These are phyloP conservation scores for Penicillium decumbens DNA, from an alignment of 2,329 filamentous ascomycete genomes.

Conservation along the genomic window DNA sequence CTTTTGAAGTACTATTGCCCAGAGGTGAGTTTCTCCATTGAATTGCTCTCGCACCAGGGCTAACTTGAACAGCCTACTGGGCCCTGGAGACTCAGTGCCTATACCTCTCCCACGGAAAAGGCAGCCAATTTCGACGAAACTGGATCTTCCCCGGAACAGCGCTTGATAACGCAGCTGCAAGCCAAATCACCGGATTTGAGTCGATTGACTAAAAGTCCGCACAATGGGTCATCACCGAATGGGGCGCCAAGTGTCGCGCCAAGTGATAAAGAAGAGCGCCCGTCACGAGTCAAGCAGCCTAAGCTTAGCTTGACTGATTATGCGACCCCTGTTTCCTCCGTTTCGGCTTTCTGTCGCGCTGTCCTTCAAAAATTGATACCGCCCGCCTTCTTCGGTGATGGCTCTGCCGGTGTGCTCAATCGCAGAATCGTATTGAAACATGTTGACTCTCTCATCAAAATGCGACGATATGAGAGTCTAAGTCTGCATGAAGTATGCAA, in stretches of 20 bases:
- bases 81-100: slow-evolving; percentile 22
- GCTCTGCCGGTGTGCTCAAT: slow-evolving; percentile 55
- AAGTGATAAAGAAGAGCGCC: slow-evolving; percentile 2
- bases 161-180: slow-evolving; percentile 25
- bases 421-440: slow-evolving; percentile 57
- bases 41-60: background rate
- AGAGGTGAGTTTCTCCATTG: slow-evolving; percentile 34
- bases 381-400: slow-evolving; percentile 65
- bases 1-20: slow-evolving; percentile 80
- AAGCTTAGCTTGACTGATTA: slow-evolving; percentile 56
- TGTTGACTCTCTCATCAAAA: slow-evolving; percentile 70
- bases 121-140: background rate
- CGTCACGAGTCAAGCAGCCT: slow-evolving; percentile 8
- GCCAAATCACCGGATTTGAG: slow-evolving; percentile 10
- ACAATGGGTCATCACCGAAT: background rate
- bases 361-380: slow-evolving; percentile 70
- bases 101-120: slow-evolving; percentile 1
- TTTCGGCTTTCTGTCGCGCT: slow-evolving; percentile 84
- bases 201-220: background rate
- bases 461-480: slow-evolving; percentile 76
- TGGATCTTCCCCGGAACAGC: slow-evolving; percentile 15
- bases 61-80: slow-evolving; percentile 19
- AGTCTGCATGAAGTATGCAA: slow-evolving; percentile 74
- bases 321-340: slow-evolving; percentile 61
- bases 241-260: background rate